Base-by-base conservation (phyloP, 257 asterid species). In the Ocimum tenuiflorum region DNA sequence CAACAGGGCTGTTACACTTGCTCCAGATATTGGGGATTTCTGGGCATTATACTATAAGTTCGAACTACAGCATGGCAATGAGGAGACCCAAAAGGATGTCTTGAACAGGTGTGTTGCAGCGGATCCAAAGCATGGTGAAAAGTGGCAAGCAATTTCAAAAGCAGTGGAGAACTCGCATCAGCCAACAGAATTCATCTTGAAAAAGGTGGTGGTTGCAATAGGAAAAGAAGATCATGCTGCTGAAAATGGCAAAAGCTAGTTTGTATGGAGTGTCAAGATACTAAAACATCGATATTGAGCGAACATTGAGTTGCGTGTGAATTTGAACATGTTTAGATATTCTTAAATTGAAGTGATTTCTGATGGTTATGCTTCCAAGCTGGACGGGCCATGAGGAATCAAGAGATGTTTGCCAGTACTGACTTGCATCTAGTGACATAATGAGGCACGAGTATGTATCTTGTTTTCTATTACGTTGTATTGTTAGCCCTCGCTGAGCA, bases 141-240 rank as follows among this genome's bases (percentile, higher is more conserved):
- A 81, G 76, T 91, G 98, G 96, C 98, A 91, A 63, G 80, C 69
- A 8, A 61, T 85, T 41, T 79, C 95, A 0, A 91, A 91, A 76
- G 92, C 95, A 18, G 96, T 91, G 73, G 98, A 91, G 79, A 89
- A 91, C 72, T 87, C 96, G 29, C 98, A 91, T 74, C 91, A 81
- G 83, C 82, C 96, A 15, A 78, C 92, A 0, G 98, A 91, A 42
- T 71, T 82, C 52, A 81, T 91, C 46, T 43, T 91, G 85, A 89
- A 82, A 83, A 87, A 87, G 80, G 96, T 91, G 71, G 95, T 89
- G 8, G 89, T 82, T 70, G 85, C 89, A 3, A 51, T 91, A 14
- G 96, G 89, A 54, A 84, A 79, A 78, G 96, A 89, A 59, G 95
- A 91, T 64, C 79, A 51, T 65, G 67, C 82, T 29, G 81, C 91